Base-by-base conservation (phyloP, 371 early-diverging fungal genomes). In the Haplosporangium sp. region DNA sequence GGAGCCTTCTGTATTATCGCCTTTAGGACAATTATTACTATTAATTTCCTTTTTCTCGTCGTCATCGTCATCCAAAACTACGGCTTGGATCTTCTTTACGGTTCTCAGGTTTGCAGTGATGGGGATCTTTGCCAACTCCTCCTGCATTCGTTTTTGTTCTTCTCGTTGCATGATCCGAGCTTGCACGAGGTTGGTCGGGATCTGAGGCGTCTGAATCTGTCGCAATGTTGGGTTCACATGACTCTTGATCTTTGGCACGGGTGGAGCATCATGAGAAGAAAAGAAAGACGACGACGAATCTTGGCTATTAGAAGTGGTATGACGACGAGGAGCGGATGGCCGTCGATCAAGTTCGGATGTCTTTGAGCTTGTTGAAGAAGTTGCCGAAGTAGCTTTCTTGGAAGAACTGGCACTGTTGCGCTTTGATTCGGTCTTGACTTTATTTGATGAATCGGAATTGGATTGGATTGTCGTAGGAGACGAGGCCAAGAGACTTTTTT, bases 61-160 rank as follows among this genome's bases (percentile, higher is more conserved):
- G 3, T 76, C 76, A 17, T 72, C 77, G 15, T 72, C 73, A 37
- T 69, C 65, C 19, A 81, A 48, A 1, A 81, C 42, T 6, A 81
- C 72, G 0, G 82, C 82, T 19, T 81, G 82, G 55, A 81, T 75
- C 72, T 81, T 81, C 27, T 81, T 81, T n/a, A 81, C 82, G 20
- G 65, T 65, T 9, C 82, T n/a, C 50, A 81, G 35, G 50, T 81
- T 81, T 37, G 82, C 82, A 3, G 82, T 81, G 48, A 81, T 81
- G 9, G 82, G 82, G 27, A 81, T 75, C 69, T 81, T 81, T 20
- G 82, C 82, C 55, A 81, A 55, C 45, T 81, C 82, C 27, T 81
- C 82, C 3, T 68, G 67, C 10, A 57, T 63, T 0, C 76, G 75
- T 27, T 69, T 71, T 27, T 81, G 57, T 44, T 75, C 82, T 42